Base-by-base conservation (phyloP, 2,329 filamentous ascomycete species). In the Colletotrichum sp. region DNA sequence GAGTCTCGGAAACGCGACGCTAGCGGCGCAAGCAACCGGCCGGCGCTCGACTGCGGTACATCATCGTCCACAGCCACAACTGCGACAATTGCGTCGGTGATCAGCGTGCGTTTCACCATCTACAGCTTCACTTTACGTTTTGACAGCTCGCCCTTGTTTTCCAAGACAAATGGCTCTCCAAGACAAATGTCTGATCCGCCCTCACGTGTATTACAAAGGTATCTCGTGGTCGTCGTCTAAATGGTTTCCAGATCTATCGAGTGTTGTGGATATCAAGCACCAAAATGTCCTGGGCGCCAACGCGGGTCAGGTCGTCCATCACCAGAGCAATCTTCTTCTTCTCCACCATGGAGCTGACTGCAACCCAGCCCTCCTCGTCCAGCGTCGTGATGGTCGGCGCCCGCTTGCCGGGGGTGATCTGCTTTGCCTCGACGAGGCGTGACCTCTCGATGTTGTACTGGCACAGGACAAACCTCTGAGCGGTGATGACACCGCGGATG, bases 401-500 rank as follows among this genome's bases (percentile, higher is more conserved):
- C 66, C 97, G 94, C 87, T 97, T 98, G 77, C 97, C 97, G 0
- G 97, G 97, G 0, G 97, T 98, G 82, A 98, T 94, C 79, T 90
- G 90, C 62, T 90, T 91, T 10, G 94, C 96, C 36, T 88, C 87
- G 9, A 88, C 81, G 72, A 99, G 91, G 69, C 91, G 90, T 63
- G 86, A 83, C 76, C 96, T 92, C 79, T 94, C 90, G 74, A 98
- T 92, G 86, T 99, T 99, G 90, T 98, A 99, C 82, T 97, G 96
- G 88, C 97, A 98, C 34, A 98, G 91, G 32, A 98, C 95, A 83
- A 94, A 98, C 85, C 92, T 94, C 87, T 99, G 95, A 12, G 97
- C 97, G 56, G 95, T 96, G 82, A 99, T 98, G 77, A 99, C 96
- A 84, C 97, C 97, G 75, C 92, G 91, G 82, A 99, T 98, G 81